A percentile compares a stretch with the other conserved stretches of the same genome.
Conservation (phyloP, 305 asterid genomes). For the Fraxinus sp. region DNA sequence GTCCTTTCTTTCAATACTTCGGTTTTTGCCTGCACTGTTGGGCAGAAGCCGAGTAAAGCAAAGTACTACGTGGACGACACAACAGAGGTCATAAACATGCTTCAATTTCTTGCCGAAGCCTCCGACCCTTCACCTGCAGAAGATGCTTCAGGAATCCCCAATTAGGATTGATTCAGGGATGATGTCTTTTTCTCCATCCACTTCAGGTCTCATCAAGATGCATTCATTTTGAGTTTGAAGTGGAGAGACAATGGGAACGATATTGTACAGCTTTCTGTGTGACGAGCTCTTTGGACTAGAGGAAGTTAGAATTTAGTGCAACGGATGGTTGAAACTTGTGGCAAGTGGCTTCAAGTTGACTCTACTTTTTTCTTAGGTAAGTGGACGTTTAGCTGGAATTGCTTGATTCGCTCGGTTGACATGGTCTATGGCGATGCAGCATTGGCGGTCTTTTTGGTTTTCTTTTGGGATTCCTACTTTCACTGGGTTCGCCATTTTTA, state of each 20-base stretch:
- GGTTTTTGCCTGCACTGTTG: slow-evolving; percentile 47
- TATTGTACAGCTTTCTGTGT: background rate
- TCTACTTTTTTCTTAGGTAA: background rate
- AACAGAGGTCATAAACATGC: slow-evolving; percentile 27
- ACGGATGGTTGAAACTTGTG: background rate
- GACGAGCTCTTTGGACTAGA: background rate
- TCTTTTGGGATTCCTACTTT: background rate
- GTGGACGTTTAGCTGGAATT: background rate
- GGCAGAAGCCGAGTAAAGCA: slow-evolving; percentile 52
- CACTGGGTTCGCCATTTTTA: background rate
- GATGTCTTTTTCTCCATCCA: background rate
- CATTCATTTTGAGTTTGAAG: background rate
- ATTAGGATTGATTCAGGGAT: background rate
- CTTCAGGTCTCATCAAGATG: background rate
- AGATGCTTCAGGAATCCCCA: slow-evolving; percentile 13
- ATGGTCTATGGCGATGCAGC: background rate
- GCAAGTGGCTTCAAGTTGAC: background rate
- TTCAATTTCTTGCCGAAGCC: slow-evolving; percentile 26
- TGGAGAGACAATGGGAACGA: background rate
- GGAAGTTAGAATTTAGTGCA: background rate
- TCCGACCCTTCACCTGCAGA: slow-evolving; percentile 15
- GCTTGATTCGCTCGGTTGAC: background rate
- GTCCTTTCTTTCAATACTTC: slow-evolving; percentile 29
- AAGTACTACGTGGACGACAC: slow-evolving; percentile 36
- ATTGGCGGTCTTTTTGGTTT: background rate